Percentiles rank a stretch among this genome's conserved stretches.
Evolutionary conservation across 768 basidiomycete genomes (phyloP).

Genomic region (Lyophyllum semitale): DNA sequence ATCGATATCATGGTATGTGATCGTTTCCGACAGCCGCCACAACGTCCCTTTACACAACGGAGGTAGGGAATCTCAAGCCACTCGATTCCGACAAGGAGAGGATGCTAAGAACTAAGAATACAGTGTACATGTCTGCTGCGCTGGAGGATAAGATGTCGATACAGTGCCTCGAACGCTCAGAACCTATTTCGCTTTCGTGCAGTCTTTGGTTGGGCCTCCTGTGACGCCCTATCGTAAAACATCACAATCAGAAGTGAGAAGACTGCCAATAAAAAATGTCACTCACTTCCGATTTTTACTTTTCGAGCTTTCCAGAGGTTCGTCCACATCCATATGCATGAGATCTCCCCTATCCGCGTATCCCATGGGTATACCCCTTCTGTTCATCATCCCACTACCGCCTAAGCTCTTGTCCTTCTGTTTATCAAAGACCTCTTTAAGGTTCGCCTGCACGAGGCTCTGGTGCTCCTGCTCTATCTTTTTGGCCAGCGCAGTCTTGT

Average conservation of each 20-base stretch:
- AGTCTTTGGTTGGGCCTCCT: slow-evolving; percentile 46
- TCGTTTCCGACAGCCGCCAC: no score
- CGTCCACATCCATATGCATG: slow-evolving; percentile 68
- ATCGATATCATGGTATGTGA: no score
- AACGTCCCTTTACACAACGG: background rate
- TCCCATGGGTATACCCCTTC: slow-evolving; percentile 17
- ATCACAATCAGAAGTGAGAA: background rate
- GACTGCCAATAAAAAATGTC: background rate
- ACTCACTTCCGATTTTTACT: slow-evolving; percentile 67
- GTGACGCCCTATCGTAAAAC: slow-evolving; percentile 32
- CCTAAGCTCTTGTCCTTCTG: slow-evolving; percentile 58
- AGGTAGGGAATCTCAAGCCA: background rate
- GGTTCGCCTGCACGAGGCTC: slow-evolving; percentile 48
- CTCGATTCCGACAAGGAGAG: background rate
- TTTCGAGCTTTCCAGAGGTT: slow-evolving; percentile 45
- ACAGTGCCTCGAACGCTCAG: slow-evolving; percentile 20
- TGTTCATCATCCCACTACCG: slow-evolving; percentile 24
- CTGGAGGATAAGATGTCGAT: background rate
- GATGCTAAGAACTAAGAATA: slow-evolving; percentile 1
- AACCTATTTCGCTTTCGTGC: slow-evolving; percentile 63
- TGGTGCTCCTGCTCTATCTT: slow-evolving; percentile 57
- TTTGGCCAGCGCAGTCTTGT: slow-evolving; percentile 42
- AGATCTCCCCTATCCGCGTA: slow-evolving; percentile 28
- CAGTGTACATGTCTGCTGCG: slow-evolving; percentile 1
- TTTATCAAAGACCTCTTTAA: slow-evolving; percentile 67